A percentile compares a stretch with the other conserved stretches of the same genome.
These are phyloP conservation scores for Picochlorum sp. DNA, from an alignment of 139 green algal species.

Conservation along the genomic window DNA sequence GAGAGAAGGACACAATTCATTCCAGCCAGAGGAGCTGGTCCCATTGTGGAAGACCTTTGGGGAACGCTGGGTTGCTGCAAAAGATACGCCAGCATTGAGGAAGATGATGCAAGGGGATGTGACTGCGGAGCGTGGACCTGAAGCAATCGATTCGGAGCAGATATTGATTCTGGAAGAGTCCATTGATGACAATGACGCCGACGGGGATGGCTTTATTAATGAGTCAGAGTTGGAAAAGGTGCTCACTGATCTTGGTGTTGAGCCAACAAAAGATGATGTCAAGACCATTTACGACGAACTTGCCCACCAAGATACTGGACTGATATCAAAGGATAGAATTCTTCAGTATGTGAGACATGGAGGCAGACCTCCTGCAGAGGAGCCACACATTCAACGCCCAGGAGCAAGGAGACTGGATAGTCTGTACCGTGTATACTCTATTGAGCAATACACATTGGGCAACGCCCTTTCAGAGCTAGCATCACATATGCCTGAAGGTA, in stretches of 20 bases:
- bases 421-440: constrained; percentile 29
- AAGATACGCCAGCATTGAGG: constrained; percentile 3
- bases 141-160: constrained; percentile 33
- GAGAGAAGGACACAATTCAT: constrained; percentile 15
- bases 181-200: constrained; percentile 29
- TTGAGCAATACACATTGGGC: constrained; percentile 34
- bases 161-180: constrained; percentile 29
- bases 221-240: constrained; percentile 15
- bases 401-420: constrained; percentile 9
- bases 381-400: neutral
- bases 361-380: constrained; percentile 13
- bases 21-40: constrained; percentile 36
- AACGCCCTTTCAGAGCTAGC: constrained; percentile 17
- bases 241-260: constrained; percentile 32
- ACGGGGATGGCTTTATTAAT: constrained; percentile 14
- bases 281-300: constrained; percentile 33
- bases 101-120: neutral
- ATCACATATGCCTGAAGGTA: constrained; percentile 2
- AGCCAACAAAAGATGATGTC: constrained; percentile 28
- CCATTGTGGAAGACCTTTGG: constrained; percentile 29
- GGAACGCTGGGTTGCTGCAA: constrained; percentile 11
- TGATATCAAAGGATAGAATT: constrained; percentile 29
- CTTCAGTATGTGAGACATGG: constrained; percentile 38
- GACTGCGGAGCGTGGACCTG: neutral
- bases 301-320: constrained; percentile 18